phyloP scores from a whole-genome alignment of 2,329 filamentous ascomycete species.

The Phaeophleospora eucalypticola region DNA sequence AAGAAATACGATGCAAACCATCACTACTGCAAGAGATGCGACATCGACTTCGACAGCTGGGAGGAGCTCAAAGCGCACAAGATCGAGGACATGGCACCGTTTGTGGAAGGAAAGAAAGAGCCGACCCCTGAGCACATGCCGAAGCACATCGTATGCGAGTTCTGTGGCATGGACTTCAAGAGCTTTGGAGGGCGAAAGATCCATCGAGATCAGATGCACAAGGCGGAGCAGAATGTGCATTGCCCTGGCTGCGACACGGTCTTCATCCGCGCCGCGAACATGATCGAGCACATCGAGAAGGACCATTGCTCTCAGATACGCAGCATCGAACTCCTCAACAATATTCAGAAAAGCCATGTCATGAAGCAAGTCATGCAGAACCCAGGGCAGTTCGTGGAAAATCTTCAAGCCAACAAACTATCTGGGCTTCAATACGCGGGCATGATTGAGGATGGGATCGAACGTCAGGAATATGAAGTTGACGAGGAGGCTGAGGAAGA shows the following conservation, averaged over 20 bases:
- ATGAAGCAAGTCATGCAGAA: constrained; percentile 36
- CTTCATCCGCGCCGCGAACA: constrained; percentile 47
- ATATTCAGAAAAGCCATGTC: constrained; percentile 50
- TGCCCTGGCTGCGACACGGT: constrained; percentile 51
- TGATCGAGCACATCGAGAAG: constrained; percentile 54
- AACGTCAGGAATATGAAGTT: too few relatives aligned
- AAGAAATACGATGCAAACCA: constrained; percentile 45
- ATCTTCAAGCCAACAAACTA: constrained; percentile 9
- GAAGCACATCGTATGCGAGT: constrained; percentile 51
- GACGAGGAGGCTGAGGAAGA: background rate
- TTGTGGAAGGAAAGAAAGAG: constrained; percentile 18
- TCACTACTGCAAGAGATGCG: constrained; percentile 44
- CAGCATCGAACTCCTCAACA: constrained; percentile 42
- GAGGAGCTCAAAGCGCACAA: constrained; percentile 32
- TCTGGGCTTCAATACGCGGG: background rate
- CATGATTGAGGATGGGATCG: background rate
- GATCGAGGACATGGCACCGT: constrained; percentile 32
- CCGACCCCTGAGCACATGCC: constrained; percentile 23
- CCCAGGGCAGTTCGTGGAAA: constrained; percentile 22
- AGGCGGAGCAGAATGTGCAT: constrained; percentile 45
- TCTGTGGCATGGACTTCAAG: constrained; percentile 55
- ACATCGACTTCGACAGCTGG: constrained; percentile 35
- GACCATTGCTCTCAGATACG: constrained; percentile 47
- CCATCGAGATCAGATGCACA: constrained; percentile 54
- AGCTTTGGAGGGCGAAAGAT: constrained; percentile 48